Evolutionary conservation across 805 yeast species (phyloP), one percentile per base, ranked within the genome.

Genomic region (Pichia phayaonensis): DNA sequence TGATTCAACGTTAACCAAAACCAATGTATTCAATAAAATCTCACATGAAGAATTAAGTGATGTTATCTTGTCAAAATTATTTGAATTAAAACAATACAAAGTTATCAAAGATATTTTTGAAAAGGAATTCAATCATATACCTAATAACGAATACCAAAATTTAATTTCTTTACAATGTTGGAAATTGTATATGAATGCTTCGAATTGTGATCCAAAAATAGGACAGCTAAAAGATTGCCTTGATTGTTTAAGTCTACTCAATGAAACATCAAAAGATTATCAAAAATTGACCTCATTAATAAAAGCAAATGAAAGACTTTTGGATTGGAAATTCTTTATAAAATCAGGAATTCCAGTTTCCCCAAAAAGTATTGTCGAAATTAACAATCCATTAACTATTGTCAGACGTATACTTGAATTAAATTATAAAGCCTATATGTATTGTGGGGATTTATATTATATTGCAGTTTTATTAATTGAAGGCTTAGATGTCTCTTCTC

Each of bases 391-490:
- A 8, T 45, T 57, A 8, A 45, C 48, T n/a, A 52, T 66, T 11
- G 44, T 67, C 2, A 49, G 57, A 15, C 58, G 59, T 38, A 58
- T 67, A n/a, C 61, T 84, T 16, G 86, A 81, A 54, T 68, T 79
- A 40, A 83, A 84, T 59, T 71, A 75, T 0, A 65, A 66, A 13
- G 70, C 83, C 2, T 83, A 81, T 55, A 58, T 67, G 45, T 72
- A 79, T 8, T 61, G 67, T 23, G 72, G 70, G 3, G 66, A 68
- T 41, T 63, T 83, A 6, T 67, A 68, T 51, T 59, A 63, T 10
- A 64, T 83, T 0, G 51, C 76, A 23, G 62, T 63, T 40, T 72
- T 72, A 42, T 59, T 83, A 34, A 61, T 70, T 2, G 55, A 65
- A 2, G 83, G 73, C 13, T 61, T 77, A 20, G 62, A 66, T 8